A percentile compares a stretch with the other conserved stretches of the same genome.
phyloP scores from a whole-genome alignment of 306 rosid species.

The Fragaria vesca region DNA sequence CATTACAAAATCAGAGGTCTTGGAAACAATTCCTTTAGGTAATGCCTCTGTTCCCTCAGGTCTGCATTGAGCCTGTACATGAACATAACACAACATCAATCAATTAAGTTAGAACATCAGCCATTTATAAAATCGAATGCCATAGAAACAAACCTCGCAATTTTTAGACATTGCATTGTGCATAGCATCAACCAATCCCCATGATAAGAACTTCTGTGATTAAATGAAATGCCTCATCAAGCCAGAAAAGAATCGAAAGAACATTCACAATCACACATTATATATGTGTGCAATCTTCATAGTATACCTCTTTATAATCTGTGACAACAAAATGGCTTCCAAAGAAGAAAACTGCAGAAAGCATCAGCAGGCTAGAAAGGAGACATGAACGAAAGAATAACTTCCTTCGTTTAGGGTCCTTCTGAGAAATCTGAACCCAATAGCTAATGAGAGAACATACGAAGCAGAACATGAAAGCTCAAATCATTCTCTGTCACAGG shows the following conservation, averaged over 20 bases:
- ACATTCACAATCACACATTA: not conserved
- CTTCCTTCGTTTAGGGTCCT: conserved; percentile 11
- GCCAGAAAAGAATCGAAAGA: not conserved
- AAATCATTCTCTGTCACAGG: not conserved
- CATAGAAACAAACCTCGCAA: conserved; percentile 26
- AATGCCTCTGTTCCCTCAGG: conserved; percentile 30
- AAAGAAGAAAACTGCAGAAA: conserved; percentile 31
- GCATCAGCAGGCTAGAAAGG: conserved; percentile 15
- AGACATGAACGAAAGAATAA: conserved; percentile 16
- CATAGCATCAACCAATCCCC: conserved; percentile 23
- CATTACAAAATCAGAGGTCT: conserved; percentile 42
- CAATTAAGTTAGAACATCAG: not conserved
- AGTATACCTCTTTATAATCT: conserved; percentile 35
- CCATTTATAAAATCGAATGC: too few relatives aligned
- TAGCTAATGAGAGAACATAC: not conserved
- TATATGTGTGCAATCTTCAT: not conserved
- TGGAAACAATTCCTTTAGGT: conserved; percentile 41
- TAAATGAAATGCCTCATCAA: not conserved
- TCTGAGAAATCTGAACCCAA: conserved; percentile 11
- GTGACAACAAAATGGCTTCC: conserved; percentile 28
- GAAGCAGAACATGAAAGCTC: not conserved
- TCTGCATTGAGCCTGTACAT: conserved; percentile 17
- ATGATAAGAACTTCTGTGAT: conserved; percentile 24
- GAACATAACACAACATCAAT: not conserved
- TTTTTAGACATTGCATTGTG: conserved; percentile 9